Conservation (phyloP, 352 stramenopile species). For the Blastocystis sp. region DNA sequence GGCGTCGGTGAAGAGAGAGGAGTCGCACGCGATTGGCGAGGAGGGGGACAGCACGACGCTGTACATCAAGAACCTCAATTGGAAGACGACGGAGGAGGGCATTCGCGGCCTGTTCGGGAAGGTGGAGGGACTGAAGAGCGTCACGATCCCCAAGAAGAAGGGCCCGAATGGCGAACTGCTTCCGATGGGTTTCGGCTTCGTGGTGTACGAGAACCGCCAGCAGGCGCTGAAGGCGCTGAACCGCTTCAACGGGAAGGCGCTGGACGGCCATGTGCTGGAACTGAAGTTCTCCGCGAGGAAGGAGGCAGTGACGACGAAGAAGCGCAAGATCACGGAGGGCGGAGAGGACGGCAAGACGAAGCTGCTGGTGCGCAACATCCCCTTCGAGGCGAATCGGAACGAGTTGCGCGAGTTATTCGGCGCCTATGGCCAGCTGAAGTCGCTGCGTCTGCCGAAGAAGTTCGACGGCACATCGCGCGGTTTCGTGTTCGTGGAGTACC, state of each 20-base stretch:
- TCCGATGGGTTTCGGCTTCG: constrained; percentile 98
- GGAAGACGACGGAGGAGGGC: constrained; percentile 84
- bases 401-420: constrained; percentile 94
- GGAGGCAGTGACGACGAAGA: constrained; percentile 70
- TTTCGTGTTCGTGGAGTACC: constrained; percentile 97
- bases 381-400: constrained; percentile 91
- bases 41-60: constrained; percentile 78
- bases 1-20: neutral
- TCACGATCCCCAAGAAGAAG: constrained; percentile 82
- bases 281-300: constrained; percentile 83
- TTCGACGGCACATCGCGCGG: constrained; percentile 93
- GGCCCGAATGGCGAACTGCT: constrained; percentile 77
- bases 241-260: constrained; percentile 75
- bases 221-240: constrained; percentile 80
- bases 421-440: constrained; percentile 92
- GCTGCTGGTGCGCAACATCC: constrained; percentile 95
- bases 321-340: constrained; percentile 72
- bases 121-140: constrained; percentile 79
- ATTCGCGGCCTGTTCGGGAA: constrained; percentile 76
- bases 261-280: constrained; percentile 90
- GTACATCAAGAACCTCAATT: constrained; percentile 99
- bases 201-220: constrained; percentile 85
- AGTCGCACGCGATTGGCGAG: constrained; percentile 76
- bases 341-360: constrained; percentile 81
- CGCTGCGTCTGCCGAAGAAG: constrained; percentile 94